Percentiles rank a stretch among this genome's conserved stretches.
Conservation (phyloP, 768 basidiomycete species). For the Paxillus rubicundulus region DNA sequence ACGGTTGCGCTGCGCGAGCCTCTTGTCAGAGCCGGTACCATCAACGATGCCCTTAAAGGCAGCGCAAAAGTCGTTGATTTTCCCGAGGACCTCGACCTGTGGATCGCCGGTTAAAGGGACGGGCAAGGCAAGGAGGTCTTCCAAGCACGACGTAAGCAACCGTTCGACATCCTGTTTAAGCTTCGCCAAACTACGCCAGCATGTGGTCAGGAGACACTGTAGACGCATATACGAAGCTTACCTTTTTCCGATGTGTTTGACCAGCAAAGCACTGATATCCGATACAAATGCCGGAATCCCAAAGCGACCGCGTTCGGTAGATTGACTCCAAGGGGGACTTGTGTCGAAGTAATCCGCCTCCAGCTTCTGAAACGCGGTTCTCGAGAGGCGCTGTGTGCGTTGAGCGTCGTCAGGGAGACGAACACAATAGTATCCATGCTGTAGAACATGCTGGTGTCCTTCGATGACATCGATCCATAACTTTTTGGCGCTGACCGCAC, state of each 20-base stretch:
- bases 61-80: conserved; percentile 45
- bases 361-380: conserved; percentile 34
- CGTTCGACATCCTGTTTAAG: conserved; percentile 40
- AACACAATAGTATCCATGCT: conserved; percentile 64
- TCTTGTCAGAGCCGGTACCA: conserved; percentile 34
- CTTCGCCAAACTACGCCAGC: conserved; percentile 43
- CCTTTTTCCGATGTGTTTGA: conserved; percentile 52
- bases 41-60: conserved; percentile 33
- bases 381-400: conserved; percentile 38
- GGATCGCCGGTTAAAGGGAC: conserved; percentile 37
- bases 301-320: conserved; percentile 47
- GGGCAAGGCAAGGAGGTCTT: conserved; percentile 42
- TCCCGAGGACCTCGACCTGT: conserved; percentile 43
- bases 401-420: conserved; percentile 61
- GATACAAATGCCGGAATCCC: conserved; percentile 53
- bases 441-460: conserved; percentile 43
- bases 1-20: conserved; percentile 36
- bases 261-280: conserved; percentile 51
- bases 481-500: conserved; percentile 39
- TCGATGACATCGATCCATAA: conserved; percentile 54
- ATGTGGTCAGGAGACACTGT: conserved; percentile 1
- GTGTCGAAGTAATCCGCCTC: conserved; percentile 46
- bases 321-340: conserved; percentile 51
- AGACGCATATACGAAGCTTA: conserved; percentile 27
- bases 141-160: conserved; percentile 35